Evolutionary conservation across 2,329 filamentous ascomycete genomes (phyloP), one percentile per base, ranked within the genome.

Genomic region (Pestalotiopsis sp.): DNA sequence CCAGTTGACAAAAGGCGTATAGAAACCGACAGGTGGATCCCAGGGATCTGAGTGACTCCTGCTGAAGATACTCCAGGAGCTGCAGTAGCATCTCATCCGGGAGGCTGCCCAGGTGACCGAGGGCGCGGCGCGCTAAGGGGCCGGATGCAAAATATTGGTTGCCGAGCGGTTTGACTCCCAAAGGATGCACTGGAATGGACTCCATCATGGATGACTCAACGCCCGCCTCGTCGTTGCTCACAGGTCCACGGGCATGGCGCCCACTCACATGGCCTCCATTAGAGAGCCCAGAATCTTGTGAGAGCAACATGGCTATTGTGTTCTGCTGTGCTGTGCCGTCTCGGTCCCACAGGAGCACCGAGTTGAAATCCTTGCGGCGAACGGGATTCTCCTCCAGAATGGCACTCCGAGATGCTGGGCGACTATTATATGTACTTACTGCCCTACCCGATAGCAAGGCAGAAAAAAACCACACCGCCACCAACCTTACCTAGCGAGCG

Each of bases 81-180:
- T 91, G 84, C 72, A 91, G 85, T 64, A 98, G 83, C 73, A 96
- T 81, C 80, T 98, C 94, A 79, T 98, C 95, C 3, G 95, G 92
- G 66, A 97, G 82, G 52, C 80, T 78, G 68, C 86, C 86, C 77
- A 97, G 92, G 4, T 77, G 77, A 17, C 94, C 95, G 70, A 90
- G 87, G 52, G 83, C 85, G 63, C 83, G 80, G 69, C 93, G 92
- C 62, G 94, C 87, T 81, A 93, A 93, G 67, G 85, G 85, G 2
- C 84, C 84, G 13, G 88, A 84, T 23, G 90, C 89, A 58, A 95
- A 87, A 63, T 87, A 91, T 73, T 91, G 90, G 82, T 99, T 98
- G 49, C 95, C 96, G 70, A 92, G 87, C 1, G 96, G 95, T 77
- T 94, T 96, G 72, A 98, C 86, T 39, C 92, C 92, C 61, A 97